These are phyloP conservation scores for Xylaria sp. DNA, from an alignment of 2,329 filamentous ascomycete species.

Conservation along the genomic window DNA sequence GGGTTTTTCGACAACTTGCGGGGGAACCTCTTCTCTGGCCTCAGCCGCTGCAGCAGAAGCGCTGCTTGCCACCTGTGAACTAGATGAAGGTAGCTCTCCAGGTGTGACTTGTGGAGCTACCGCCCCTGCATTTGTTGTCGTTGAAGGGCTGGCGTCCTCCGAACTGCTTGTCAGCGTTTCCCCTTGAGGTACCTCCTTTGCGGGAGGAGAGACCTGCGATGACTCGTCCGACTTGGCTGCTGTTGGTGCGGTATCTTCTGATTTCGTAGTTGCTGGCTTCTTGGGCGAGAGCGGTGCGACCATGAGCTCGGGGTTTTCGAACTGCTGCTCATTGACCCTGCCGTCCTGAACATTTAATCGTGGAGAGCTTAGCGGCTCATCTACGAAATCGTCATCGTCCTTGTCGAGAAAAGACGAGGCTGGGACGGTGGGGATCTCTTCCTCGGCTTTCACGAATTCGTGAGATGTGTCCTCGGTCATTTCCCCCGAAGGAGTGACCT, in stretches of 20 bases:
- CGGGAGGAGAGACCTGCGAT: not conserved
- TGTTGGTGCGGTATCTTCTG: conserved; percentile 9
- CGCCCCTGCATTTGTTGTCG: not conserved
- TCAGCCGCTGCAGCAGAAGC: not conserved
- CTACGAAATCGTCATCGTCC: conserved; percentile 75
- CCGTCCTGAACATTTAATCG: conserved; percentile 64
- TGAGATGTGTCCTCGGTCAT: conserved; percentile 74
- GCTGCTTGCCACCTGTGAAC: not conserved
- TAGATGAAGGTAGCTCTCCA: not conserved
- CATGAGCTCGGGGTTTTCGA: conserved; percentile 59
- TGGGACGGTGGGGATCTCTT: conserved; percentile 49
- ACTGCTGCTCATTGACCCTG: conserved; percentile 53
- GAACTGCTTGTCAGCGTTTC: not conserved
- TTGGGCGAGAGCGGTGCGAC: conserved; percentile 61
- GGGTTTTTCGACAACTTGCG: not conserved
- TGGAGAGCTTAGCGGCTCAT: conserved; percentile 74
- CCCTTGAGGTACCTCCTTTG: not conserved
- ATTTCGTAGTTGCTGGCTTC: conserved; percentile 38
- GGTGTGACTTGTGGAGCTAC: not conserved
- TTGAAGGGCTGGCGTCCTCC: not conserved
- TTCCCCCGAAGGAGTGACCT: conserved; percentile 72
- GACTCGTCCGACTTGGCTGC: not conserved
- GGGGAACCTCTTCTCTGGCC: not conserved
- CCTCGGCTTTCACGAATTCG: conserved; percentile 65
- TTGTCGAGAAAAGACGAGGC: conserved; percentile 53